Evolutionary conservation across 1,284 basidiomycete species (phyloP).

Genomic region (Sphagnurus paluster): DNA sequence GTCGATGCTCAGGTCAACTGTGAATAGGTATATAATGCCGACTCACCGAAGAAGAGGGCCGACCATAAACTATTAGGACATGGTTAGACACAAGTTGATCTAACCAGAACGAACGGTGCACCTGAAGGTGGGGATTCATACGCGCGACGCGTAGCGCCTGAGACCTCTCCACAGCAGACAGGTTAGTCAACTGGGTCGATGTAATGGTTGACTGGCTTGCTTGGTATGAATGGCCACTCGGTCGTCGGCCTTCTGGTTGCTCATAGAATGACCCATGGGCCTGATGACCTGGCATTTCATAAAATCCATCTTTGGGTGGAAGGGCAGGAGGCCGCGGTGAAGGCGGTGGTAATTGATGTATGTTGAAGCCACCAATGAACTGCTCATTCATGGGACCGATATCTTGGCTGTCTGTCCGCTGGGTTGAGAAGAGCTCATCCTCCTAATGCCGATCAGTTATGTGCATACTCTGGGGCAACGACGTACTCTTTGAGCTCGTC

Average conservation of each 20-base stretch:
- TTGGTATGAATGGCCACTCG: constrained; percentile 21
- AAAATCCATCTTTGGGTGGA: constrained; percentile 34
- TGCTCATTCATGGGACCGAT: constrained; percentile 55
- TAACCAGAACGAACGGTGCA: constrained; percentile 20
- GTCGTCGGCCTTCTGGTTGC: constrained; percentile 1
- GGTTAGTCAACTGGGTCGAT: constrained; percentile 42
- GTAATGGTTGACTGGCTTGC: constrained; percentile 32
- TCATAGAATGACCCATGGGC: constrained; percentile 1
- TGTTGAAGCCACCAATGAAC: constrained; percentile 55
- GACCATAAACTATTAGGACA: constrained; percentile 62
- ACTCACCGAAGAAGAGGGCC: constrained; percentile 78
- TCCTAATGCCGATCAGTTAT: constrained; percentile 38
- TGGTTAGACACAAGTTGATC: constrained; percentile 2
- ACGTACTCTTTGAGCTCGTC: constrained; percentile 46
- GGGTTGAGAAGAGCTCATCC: constrained; percentile 44
- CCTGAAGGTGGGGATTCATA: constrained; percentile 70
- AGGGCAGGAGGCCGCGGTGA: constrained; percentile 32
- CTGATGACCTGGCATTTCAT: constrained; percentile 13
- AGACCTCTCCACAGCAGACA: constrained; percentile 67
- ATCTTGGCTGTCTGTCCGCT: constrained; percentile 53
- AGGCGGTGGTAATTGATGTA: constrained; percentile 17
- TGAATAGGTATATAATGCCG: constrained; percentile 1
- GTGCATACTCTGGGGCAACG: constrained; percentile 11
- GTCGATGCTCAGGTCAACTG: constrained; percentile 2
- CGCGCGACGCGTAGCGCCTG: constrained; percentile 51